phyloP scores from a whole-genome alignment of 495 filamentous ascomycete genomes.

The Xylaria flabelliformis region DNA sequence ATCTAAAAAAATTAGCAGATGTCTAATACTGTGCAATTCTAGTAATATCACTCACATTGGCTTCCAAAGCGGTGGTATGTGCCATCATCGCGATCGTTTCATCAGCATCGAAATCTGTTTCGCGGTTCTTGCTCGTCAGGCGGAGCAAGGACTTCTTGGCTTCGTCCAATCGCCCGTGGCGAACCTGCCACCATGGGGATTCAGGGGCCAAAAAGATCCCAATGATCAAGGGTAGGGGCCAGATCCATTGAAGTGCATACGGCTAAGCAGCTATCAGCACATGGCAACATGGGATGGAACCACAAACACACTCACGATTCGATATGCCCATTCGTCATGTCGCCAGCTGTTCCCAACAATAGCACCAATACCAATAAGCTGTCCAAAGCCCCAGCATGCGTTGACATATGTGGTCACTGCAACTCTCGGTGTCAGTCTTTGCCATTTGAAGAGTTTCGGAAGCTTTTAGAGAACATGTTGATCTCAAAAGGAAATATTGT shows the following conservation, averaged over 20 bases:
- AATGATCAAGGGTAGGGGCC: slow-evolving; percentile 76
- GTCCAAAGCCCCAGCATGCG: slow-evolving; percentile 81
- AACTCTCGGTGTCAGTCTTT: background rate
- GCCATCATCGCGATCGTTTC: slow-evolving; percentile 88
- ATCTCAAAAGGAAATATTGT: background rate
- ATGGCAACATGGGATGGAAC: background rate
- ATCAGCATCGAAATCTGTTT: slow-evolving; percentile 71
- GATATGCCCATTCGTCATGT: slow-evolving; percentile 66
- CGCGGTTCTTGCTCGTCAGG: slow-evolving; percentile 62
- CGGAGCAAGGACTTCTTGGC: slow-evolving; percentile 73
- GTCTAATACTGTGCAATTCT: background rate
- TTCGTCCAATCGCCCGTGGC: slow-evolving; percentile 69
- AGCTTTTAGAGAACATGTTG: background rate
- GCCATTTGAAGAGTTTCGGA: background rate
- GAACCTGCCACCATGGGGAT: slow-evolving; percentile 83
- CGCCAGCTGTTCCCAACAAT: slow-evolving; percentile 66
- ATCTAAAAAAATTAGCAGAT: slow-evolving; percentile 42
- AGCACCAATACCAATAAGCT: slow-evolving; percentile 76
- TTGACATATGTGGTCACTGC: slow-evolving; percentile 78
- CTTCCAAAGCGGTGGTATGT: slow-evolving; percentile 76
- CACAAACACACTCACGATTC: slow-evolving; percentile 48
- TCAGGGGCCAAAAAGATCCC: slow-evolving; percentile 77
- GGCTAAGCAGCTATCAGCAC: slow-evolving; percentile 45
- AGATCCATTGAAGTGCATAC: slow-evolving; percentile 85
- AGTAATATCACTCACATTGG: slow-evolving; percentile 49